Evolutionary conservation across 2,329 filamentous ascomycete genomes (phyloP).

Genomic region (Fusarium sp.): DNA sequence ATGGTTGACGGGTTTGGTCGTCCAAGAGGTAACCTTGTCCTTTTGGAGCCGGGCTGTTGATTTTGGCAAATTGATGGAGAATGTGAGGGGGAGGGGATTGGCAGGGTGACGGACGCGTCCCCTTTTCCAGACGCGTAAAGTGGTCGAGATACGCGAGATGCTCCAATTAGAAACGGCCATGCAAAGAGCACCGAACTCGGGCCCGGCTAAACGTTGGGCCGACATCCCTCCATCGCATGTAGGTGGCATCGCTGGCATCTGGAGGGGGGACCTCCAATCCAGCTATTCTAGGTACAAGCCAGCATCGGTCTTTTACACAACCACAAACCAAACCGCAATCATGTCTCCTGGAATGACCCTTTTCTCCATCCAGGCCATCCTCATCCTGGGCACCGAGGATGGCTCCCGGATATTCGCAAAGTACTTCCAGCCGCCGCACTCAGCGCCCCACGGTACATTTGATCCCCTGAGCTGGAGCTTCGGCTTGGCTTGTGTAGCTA

Average conservation of each 20-base stretch:
- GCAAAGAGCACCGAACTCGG: constrained; percentile 22
- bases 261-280: constrained; percentile 46
- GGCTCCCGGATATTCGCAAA: constrained; percentile 93
- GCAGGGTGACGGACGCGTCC: constrained; percentile 45
- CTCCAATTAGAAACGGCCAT: constrained; percentile 2
- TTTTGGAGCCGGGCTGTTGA: constrained; percentile 32
- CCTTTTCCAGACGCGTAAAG: constrained; percentile 55
- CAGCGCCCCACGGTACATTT: constrained; percentile 54
- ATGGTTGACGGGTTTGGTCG: constrained; percentile 18
- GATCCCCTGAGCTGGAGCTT: constrained; percentile 30
- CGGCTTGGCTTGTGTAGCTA: neutral
- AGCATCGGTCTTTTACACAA: constrained; percentile 24
- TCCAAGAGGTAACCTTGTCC: constrained; percentile 23
- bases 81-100: constrained; percentile 45
- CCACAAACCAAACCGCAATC: constrained; percentile 39
- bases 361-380: constrained; percentile 81
- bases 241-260: constrained; percentile 46
- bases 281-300: constrained; percentile 34
- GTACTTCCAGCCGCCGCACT: constrained; percentile 80
- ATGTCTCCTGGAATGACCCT: constrained; percentile 84
- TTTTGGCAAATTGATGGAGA: constrained; percentile 37
- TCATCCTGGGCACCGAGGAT: constrained; percentile 87
- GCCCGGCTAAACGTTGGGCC: constrained; percentile 50
- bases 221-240: constrained; percentile 36
- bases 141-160: constrained; percentile 47